Evolutionary conservation across 2,329 filamentous ascomycete species (phyloP), one percentile per base, ranked within the genome.

Genomic region (Penicillium sp.): DNA sequence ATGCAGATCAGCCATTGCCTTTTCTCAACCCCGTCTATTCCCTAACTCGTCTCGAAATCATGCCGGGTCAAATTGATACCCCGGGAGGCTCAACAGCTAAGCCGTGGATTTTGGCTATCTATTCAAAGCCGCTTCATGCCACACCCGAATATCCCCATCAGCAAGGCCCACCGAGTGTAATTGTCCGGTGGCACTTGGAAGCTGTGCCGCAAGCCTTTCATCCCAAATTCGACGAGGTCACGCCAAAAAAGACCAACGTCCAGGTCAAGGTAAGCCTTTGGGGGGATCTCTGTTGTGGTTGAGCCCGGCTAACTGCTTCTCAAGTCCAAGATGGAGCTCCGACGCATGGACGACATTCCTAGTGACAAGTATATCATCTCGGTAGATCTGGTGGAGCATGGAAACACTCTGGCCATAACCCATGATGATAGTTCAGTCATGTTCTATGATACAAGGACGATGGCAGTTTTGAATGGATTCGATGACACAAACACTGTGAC

Each of bases 351-450:
- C 2, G 79, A 90, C 33, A 71, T 85, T 6, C 63, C 77, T 11
- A 69, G 84, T 20, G 77, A 84, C 49, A 88, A 86, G 57, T 73
- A 84, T 15, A 69, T 89, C 1, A 64, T 95, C 26, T 76, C 77
- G 0, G 69, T 92, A 18, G 76, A 82, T 31, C 69, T 79, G 2
- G 71, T 84, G 12, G 82, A 84, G 51, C 79, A 82, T 42, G 83
- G 84, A 32, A 86, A 79, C 41, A 72, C 84, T 2, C 47, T 95
- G 2, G 80, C 82, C 18, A 71, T 95, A 41, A 75, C 76, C 16
- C 85, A 85, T 51, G 84, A 84, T 44, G 88, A 95, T 57, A 85
- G 89, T 8, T 83, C 80, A 0, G 71, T 93, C 3, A 82, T 92
- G 50, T 85, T 90, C 61, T 79, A 85, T 39, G 84, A 93, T 55